Conservation (phyloP, 371 early-diverging fungal species). For the Coemansia sp. region DNA sequence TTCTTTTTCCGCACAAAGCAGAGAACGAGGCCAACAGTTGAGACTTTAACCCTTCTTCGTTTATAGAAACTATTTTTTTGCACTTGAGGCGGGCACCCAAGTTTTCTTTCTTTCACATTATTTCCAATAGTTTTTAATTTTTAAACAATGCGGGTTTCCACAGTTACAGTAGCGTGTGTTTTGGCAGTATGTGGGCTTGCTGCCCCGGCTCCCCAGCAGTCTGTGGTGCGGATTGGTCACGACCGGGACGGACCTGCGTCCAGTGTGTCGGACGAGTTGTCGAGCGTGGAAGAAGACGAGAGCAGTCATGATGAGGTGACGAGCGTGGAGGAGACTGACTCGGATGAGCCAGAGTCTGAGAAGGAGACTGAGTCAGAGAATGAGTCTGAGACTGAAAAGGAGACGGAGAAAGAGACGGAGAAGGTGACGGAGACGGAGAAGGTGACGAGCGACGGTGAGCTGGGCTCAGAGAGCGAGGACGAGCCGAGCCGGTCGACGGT, state of each 20-base stretch:
- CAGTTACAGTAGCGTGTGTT: not conserved
- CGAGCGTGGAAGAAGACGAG: not conserved
- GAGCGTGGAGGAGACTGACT: not conserved
- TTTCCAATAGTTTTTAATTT: not conserved
- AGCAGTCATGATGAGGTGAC: not conserved
- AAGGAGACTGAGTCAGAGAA: not conserved
- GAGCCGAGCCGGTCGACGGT: constrained; percentile 21
- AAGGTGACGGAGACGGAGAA: not conserved
- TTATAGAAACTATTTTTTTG: not conserved
- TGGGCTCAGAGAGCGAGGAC: not conserved
- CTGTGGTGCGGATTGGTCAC: constrained; percentile 32
- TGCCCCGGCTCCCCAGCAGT: constrained; percentile 7
- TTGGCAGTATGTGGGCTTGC: constrained; percentile 13
- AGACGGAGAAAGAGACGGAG: not conserved
- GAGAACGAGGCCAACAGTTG: too few relatives aligned
- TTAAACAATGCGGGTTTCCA: not conserved
- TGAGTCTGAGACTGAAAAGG: not conserved
- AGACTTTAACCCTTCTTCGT: too few relatives aligned
- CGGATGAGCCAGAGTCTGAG: not conserved
- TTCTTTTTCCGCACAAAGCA: not conserved
- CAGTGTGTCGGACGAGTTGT: not conserved
- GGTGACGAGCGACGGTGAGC: not conserved
- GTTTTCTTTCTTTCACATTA: not conserved
- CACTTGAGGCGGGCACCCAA: not conserved
- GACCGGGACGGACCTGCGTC: not conserved